Evolutionary conservation across 495 filamentous ascomycete genomes (phyloP).

Genomic region (Neurospora discreta): DNA sequence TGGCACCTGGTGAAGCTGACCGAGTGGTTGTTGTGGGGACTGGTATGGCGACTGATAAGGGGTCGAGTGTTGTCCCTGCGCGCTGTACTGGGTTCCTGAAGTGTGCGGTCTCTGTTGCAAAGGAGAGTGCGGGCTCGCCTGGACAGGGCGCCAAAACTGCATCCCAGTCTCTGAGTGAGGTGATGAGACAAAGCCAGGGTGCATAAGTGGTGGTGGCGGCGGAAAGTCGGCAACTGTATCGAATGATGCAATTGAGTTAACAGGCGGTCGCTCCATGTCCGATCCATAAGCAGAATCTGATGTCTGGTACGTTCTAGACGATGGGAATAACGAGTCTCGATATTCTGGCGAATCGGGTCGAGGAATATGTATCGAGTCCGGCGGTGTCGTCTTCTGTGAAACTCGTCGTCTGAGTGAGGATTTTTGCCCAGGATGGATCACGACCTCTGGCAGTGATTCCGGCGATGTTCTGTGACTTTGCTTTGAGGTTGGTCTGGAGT

Average conservation of each 20-base stretch:
- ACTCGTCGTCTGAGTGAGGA: slow-evolving; percentile 39
- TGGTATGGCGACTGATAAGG: background rate
- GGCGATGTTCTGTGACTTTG: background rate
- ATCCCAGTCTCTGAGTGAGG: slow-evolving; percentile 33
- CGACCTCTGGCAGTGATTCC: slow-evolving; percentile 11
- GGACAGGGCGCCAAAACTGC: slow-evolving; percentile 42
- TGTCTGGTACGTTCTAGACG: slow-evolving; percentile 26
- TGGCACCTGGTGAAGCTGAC: slow-evolving; percentile 17
- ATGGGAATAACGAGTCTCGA: slow-evolving; percentile 18
- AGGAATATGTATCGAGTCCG: slow-evolving; percentile 36
- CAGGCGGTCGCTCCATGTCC: slow-evolving; percentile 31
- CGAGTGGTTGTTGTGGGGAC: background rate
- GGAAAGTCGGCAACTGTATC: slow-evolving; percentile 23
- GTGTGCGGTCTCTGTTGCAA: slow-evolving; percentile 46
- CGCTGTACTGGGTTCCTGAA: slow-evolving; percentile 18
- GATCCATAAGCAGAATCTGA: slow-evolving; percentile 44
- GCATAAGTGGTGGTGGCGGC: slow-evolving; percentile 25
- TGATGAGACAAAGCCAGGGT: slow-evolving; percentile 30
- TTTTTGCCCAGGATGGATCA: slow-evolving; percentile 20
- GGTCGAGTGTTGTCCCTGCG: background rate
- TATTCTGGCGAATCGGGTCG: slow-evolving; percentile 19
- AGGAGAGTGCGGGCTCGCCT: slow-evolving; percentile 44
- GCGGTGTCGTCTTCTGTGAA: slow-evolving; percentile 33
- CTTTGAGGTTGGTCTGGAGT: slow-evolving; percentile 1
- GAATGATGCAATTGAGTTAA: slow-evolving; percentile 20